phyloP scores from a whole-genome alignment of 2,329 filamentous ascomycete species.

The Fusarium camptoceras region DNA sequence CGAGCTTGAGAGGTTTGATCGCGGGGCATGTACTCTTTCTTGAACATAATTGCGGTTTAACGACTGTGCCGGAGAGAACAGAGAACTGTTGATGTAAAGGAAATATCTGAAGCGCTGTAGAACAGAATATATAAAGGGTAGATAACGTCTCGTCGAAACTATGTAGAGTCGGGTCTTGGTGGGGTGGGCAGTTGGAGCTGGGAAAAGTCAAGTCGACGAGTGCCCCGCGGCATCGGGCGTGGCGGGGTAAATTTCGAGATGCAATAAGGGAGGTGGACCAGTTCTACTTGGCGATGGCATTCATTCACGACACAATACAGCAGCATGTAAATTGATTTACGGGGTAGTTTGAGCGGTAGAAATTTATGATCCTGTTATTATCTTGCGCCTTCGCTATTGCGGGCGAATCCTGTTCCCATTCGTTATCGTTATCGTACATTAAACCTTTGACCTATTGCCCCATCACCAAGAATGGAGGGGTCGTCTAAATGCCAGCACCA shows the following conservation, averaged over 20 bases:
- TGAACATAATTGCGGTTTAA: slow-evolving; percentile 76
- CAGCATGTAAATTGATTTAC: background rate
- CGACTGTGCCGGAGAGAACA: slow-evolving; percentile 10
- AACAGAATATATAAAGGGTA: background rate
- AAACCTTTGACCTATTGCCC: background rate
- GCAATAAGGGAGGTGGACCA: slow-evolving; percentile 41
- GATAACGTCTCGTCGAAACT: slow-evolving; percentile 1
- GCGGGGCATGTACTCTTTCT: slow-evolving; percentile 78
- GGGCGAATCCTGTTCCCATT: background rate
- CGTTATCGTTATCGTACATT: slow-evolving; percentile 29
- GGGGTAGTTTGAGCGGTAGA: background rate
- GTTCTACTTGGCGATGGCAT: background rate
- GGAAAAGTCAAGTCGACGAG: slow-evolving; percentile 42
- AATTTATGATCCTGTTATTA: slow-evolving; percentile 20
- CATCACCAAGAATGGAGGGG: slow-evolving; percentile 8
- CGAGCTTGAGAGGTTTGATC: slow-evolving; percentile 2
- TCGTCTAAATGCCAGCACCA: background rate
- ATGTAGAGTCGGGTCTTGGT: slow-evolving; percentile 33
- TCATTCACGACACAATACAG: background rate
- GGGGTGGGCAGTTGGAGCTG: slow-evolving; percentile 36
- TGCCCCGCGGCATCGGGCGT: slow-evolving; percentile 45
- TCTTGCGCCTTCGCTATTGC: slow-evolving; percentile 10
- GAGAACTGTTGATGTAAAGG: background rate
- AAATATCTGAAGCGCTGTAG: background rate
- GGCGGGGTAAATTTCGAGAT: slow-evolving; percentile 49